Evolutionary conservation across 495 filamentous ascomycete species (phyloP).

Genomic region (Aspergillus cristatus): DNA sequence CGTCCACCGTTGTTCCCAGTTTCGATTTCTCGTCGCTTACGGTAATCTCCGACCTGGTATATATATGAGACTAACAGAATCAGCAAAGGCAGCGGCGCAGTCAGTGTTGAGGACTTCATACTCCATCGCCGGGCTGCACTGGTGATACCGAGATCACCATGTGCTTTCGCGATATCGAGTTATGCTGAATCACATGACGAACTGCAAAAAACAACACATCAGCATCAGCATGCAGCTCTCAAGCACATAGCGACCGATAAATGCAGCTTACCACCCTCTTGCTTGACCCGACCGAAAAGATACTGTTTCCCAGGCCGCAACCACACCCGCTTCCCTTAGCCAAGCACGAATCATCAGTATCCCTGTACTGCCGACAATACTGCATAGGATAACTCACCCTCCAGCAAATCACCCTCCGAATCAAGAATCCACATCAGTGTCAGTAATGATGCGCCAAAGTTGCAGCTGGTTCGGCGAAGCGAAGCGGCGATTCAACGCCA

Average conservation of each 20-base stretch:
- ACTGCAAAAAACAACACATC: constrained; percentile 28
- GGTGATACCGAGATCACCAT: constrained; percentile 62
- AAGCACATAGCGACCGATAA: background rate
- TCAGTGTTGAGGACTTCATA: constrained; percentile 27
- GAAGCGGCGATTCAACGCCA: constrained; percentile 1
- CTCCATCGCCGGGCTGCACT: constrained; percentile 60
- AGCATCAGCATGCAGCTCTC: constrained; percentile 1
- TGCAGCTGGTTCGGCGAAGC: constrained; percentile 3
- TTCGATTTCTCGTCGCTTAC: constrained; percentile 68
- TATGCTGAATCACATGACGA: constrained; percentile 51
- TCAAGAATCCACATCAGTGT: constrained; percentile 38
- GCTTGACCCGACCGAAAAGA: constrained; percentile 60
- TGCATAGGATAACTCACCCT: constrained; percentile 16
- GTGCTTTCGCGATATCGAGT: constrained; percentile 83
- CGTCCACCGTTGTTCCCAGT: constrained; percentile 71
- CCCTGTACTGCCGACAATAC: background rate
- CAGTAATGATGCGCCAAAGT: constrained; percentile 2
- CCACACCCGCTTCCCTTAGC: constrained; percentile 71
- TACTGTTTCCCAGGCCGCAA: constrained; percentile 73
- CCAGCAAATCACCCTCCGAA: constrained; percentile 35
- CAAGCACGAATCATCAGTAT: constrained; percentile 11
- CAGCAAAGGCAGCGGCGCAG: constrained; percentile 5
- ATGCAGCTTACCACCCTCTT: constrained; percentile 35
- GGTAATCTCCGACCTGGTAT: constrained; percentile 52
- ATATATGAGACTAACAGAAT: constrained; percentile 34